These are phyloP conservation scores for Fusarium nodosum DNA, from an alignment of 2,329 filamentous ascomycete genomes.

Conservation along the genomic window DNA sequence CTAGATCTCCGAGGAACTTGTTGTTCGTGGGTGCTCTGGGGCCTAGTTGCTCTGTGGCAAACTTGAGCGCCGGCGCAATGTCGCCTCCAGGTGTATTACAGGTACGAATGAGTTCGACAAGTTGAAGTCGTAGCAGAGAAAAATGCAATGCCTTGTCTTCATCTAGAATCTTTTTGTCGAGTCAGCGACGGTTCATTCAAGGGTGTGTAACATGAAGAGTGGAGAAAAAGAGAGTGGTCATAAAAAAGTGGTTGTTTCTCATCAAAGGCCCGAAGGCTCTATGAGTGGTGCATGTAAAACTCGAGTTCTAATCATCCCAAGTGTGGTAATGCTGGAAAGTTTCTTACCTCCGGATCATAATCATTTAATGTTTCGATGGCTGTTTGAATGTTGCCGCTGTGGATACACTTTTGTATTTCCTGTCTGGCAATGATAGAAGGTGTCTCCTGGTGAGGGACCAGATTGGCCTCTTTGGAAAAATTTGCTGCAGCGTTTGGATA, in stretches of 20 bases:
- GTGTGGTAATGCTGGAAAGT: slow-evolving; percentile 54
- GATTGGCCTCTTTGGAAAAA: slow-evolving; percentile 94
- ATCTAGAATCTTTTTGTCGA: slow-evolving; percentile 81
- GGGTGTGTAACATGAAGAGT: slow-evolving; percentile 4
- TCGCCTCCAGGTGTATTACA: slow-evolving; percentile 78
- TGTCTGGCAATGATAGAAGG: slow-evolving; percentile 82
- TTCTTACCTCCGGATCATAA: slow-evolving; percentile 86
- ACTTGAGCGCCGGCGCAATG: slow-evolving; percentile 83
- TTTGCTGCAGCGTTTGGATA: slow-evolving; percentile 93
- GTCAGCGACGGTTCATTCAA: slow-evolving; percentile 24
- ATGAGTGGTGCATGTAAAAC: slow-evolving; percentile 99
- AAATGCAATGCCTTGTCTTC: slow-evolving; percentile 87
- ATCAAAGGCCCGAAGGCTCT: slow-evolving; percentile 89
- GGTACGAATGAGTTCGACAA: slow-evolving; percentile 90
- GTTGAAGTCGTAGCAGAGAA: slow-evolving; percentile 86
- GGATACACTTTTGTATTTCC: slow-evolving; percentile 86
- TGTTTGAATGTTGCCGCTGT: slow-evolving; percentile 84
- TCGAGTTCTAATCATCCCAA: slow-evolving; percentile 86
- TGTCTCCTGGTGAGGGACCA: slow-evolving; percentile 78
- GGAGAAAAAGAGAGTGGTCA: slow-evolving; percentile 48
- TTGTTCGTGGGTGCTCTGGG: slow-evolving; percentile 86
- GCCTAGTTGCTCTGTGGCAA: slow-evolving; percentile 88
- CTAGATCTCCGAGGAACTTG: slow-evolving; percentile 86
- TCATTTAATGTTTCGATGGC: slow-evolving; percentile 92
- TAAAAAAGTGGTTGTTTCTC: slow-evolving; percentile 79